Base-by-base conservation (phyloP, 768 basidiomycete species). In the Phylloporus sp. region DNA sequence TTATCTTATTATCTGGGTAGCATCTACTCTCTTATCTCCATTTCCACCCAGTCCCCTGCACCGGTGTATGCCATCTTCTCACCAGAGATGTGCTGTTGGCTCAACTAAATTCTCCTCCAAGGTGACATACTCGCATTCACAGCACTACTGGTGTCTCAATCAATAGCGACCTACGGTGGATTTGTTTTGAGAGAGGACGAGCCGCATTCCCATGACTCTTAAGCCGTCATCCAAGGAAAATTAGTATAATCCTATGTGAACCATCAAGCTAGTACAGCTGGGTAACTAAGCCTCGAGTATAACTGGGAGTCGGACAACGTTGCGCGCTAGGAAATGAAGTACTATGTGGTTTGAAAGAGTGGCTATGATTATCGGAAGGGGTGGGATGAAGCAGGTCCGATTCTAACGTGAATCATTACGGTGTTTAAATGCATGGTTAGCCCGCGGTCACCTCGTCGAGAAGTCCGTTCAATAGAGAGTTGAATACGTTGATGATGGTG, bases 401-500 rank as follows among this genome's bases (percentile, higher is more conserved):
- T 47, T 46, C 43, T 23, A 45, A 41, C 44, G 43, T 31, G 38
- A 38, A 62, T 62, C 50, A 68, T 8, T n/a, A 38, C 44, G 34
- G 13, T 55, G 54, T 22, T 62, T 54, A 4, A 55, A 43, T 52
- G 27, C 38, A 36, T 52, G 48, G 28, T 40, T 49, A 16, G 45
- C 24, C 18, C 49, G 47, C 26, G 58, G 53, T 7, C 44, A 47
- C 32, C 11, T 58, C 51, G 16, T 58, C 52, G 23, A 49, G 28
- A 4, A 49, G 53, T 42, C 53, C 42, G 24, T 44, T 24, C 23
- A 47, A 51, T 58, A 55, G 7, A 65, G 45, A 20, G 50, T 15
- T 41, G 59, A 59, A 52, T 62, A 58, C 18, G 49, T 56, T 28
- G 70, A 68, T 22, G 56, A 54, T 32, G 65, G 63, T 6, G 64